Percentiles rank a stretch among this genome's conserved stretches.
Evolutionary conservation across 306 rosid genomes (phyloP).

Genomic region (Urtica urens): DNA sequence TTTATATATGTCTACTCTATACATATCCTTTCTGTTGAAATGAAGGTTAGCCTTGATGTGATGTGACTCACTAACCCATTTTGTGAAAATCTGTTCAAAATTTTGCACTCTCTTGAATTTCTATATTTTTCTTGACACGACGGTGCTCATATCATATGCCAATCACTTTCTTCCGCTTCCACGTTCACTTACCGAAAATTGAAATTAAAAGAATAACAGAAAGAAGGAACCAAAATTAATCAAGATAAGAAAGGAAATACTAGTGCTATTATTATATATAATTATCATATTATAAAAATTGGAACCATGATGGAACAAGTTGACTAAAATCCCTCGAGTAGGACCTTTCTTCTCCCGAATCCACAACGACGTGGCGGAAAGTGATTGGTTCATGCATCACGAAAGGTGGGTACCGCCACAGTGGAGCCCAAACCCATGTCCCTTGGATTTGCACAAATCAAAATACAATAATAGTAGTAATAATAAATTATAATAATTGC

Average conservation of each 20-base stretch:
- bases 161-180: conserved; percentile 38
- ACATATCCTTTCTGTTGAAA: too few species aligned
- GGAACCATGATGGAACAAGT: conserved; percentile 21
- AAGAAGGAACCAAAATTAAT: too few species aligned
- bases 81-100: conserved; percentile 15
- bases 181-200: conserved; percentile 17
- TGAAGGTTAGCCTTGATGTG: conserved; percentile 29
- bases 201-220: too few species aligned
- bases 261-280: too few species aligned
- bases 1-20: too few species aligned
- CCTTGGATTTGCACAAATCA: neutral
- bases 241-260: too few species aligned
- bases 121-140: neutral
- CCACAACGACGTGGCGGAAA: conserved; percentile 11
- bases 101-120: neutral
- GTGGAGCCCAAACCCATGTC: conserved; percentile 15
- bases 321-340: conserved; percentile 37
- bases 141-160: conserved; percentile 37
- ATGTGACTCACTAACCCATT: conserved; percentile 33
- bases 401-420: conserved; percentile 18
- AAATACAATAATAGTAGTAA: too few species aligned
- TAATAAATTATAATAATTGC: too few species aligned
- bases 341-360: conserved; percentile 15
- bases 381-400: conserved; percentile 28
- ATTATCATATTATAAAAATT: too few species aligned